phyloP scores from a whole-genome alignment of 495 filamentous ascomycete genomes.

The Antarctomyces pellizariae region DNA sequence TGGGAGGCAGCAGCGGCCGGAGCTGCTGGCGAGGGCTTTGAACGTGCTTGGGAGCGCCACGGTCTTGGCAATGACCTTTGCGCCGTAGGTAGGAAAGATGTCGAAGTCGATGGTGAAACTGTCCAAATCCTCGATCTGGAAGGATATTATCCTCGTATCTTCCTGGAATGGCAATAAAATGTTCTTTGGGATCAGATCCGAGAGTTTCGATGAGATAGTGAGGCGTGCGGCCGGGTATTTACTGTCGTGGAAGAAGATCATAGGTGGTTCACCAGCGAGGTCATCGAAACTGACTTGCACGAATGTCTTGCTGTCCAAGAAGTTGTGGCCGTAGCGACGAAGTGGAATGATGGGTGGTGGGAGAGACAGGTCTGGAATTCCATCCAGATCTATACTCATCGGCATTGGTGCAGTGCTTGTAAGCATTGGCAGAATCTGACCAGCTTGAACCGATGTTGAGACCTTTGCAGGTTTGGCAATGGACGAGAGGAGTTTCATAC shows the following conservation, averaged over 20 bases:
- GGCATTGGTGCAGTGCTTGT: slow-evolving; percentile 29
- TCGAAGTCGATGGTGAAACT: slow-evolving; percentile 93
- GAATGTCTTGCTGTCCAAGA: slow-evolving; percentile 89
- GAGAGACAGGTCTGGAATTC: slow-evolving; percentile 75
- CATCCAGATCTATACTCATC: slow-evolving; percentile 55
- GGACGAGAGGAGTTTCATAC: slow-evolving; percentile 67
- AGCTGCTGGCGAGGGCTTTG: slow-evolving; percentile 42
- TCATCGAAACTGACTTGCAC: slow-evolving; percentile 74
- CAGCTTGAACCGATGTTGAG: slow-evolving; percentile 10
- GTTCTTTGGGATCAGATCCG: slow-evolving; percentile 87
- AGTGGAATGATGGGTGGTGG: slow-evolving; percentile 92
- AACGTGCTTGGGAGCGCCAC: slow-evolving; percentile 78
- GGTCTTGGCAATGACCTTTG: slow-evolving; percentile 87
- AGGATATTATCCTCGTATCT: slow-evolving; percentile 74
- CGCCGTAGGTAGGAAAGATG: slow-evolving; percentile 90
- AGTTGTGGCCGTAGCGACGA: slow-evolving; percentile 90
- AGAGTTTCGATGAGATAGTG: slow-evolving; percentile 87
- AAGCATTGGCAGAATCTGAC: slow-evolving; percentile 13
- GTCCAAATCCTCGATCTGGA: slow-evolving; percentile 82
- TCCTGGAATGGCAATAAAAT: slow-evolving; percentile 89
- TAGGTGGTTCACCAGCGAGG: slow-evolving; percentile 36
- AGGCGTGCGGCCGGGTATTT: slow-evolving; percentile 89
- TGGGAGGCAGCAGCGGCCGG: slow-evolving; percentile 62
- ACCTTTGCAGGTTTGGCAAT: slow-evolving; percentile 13
- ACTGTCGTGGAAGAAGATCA: slow-evolving; percentile 80